Base-by-base conservation (phyloP, 2,329 filamentous ascomycete genomes). In the Onygena corvina region DNA sequence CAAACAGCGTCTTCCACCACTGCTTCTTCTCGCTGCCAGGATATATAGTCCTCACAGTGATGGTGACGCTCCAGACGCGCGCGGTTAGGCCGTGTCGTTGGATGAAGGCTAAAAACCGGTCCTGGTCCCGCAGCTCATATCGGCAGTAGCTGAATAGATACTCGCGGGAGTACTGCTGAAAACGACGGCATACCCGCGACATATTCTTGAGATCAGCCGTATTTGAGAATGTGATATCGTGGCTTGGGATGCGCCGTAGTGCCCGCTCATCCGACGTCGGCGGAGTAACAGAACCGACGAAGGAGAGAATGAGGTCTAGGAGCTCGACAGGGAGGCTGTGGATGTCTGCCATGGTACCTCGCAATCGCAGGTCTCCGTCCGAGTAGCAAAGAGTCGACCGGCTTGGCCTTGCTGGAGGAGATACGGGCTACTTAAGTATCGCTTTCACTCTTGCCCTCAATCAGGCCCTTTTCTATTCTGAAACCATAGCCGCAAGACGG, bases 311-410 rank as follows among this genome's bases (percentile, higher is more conserved):
- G 2, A 76, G 68, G 47, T 73, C 61, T 18, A 82, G 64, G 40
- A 84, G 65, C 64, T 85, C 81, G 53, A 76, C 77, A 1, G 80
- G 81, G 16, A 84, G 70, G 6, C 47, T 50, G 31, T 54, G 58
- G 38, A 60, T 50, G 42, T 46, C 42, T 5, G 42, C 42, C 42
- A 46, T 46, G 0, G 20, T 42, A 42, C 44, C 23, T 61, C 12
- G 25, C 25, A 46, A 31, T 2, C 6, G 7, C 48, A n/a, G 33
- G 23, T 29, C 5, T 29, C 11, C 27, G 4, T 5, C 5, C 11
- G 5, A 29, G 27, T 5, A 11, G 11, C 11, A 29, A 29, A 29
- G 4, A 11, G 27, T 5, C 27, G 27, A 5, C n/a, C n/a, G n/a
- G n/a, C n/a, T n/a, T n/a, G n/a, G n/a, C n/a, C n/a, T n/a, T n/a